Conservation (phyloP, 768 basidiomycete genomes). For the Leucosporidium yakuticum region DNA sequence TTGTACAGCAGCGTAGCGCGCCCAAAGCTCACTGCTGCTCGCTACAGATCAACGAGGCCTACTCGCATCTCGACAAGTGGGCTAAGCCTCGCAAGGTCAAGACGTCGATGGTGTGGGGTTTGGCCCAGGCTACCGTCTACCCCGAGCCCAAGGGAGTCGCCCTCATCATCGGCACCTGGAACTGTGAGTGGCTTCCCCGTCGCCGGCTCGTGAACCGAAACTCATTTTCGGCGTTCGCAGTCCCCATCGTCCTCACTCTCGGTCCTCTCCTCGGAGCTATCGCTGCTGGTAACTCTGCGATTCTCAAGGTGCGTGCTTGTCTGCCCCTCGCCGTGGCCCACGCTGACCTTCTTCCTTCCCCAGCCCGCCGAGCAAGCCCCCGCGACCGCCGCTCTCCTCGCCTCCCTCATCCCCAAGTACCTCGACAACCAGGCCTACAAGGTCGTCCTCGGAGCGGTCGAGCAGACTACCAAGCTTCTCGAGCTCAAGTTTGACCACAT, state of each 20-base stretch:
- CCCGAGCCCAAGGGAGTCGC: slow-evolving; percentile 60
- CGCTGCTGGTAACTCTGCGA: slow-evolving; percentile 66
- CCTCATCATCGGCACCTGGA: slow-evolving; percentile 41
- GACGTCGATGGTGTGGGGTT: not conserved
- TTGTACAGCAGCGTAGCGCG: too few relatives aligned
- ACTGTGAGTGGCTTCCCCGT: slow-evolving; percentile 17
- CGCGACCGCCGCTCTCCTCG: slow-evolving; percentile 54
- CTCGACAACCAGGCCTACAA: slow-evolving; percentile 53
- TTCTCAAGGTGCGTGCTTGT: slow-evolving; percentile 51
- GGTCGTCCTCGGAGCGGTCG: slow-evolving; percentile 6
- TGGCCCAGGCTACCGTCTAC: slow-evolving; percentile 58
- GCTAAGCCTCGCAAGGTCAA: slow-evolving; percentile 38
- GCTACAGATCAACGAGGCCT: slow-evolving; percentile 48
- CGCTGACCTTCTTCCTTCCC: not conserved
- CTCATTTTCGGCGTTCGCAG: not conserved
- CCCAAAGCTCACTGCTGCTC: too few relatives aligned
- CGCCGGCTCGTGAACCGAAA: too few relatives aligned
- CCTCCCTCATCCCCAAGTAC: slow-evolving; percentile 67
- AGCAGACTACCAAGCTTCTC: slow-evolving; percentile 11
- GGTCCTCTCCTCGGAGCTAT: slow-evolving; percentile 65
- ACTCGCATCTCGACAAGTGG: slow-evolving; percentile 68
- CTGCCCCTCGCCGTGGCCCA: not conserved
- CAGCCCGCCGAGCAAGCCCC: slow-evolving; percentile 64
- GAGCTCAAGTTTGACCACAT: slow-evolving; percentile 44
- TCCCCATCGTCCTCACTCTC: slow-evolving; percentile 48